These are phyloP conservation scores for Ustilago xerochloae DNA, from an alignment of 1,284 basidiomycete species.

Conservation along the genomic window DNA sequence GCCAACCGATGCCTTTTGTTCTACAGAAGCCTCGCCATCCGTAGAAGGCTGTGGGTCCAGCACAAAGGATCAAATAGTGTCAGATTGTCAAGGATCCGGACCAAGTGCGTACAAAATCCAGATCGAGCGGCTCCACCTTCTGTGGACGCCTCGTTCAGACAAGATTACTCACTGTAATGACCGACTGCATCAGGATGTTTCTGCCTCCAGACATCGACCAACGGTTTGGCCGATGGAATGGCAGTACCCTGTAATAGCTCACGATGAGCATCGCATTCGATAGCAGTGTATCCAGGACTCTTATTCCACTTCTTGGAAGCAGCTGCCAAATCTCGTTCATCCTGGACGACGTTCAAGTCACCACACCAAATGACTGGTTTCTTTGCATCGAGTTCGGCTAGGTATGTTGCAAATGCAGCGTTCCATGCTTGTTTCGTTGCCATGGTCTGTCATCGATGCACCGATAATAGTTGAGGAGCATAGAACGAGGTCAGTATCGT, in stretches of 20 bases:
- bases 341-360: slow-evolving; percentile 83
- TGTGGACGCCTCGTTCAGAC: too few relatives aligned
- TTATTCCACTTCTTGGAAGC: slow-evolving; percentile 70
- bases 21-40: slow-evolving; percentile 85
- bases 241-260: slow-evolving; percentile 61
- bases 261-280: slow-evolving; percentile 72
- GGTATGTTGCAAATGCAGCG: slow-evolving; percentile 72
- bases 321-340: slow-evolving; percentile 66
- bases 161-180: slow-evolving; percentile 73
- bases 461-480: background rate
- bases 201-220: slow-evolving; percentile 84
- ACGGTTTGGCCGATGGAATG: slow-evolving; percentile 68
- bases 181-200: slow-evolving; percentile 75
- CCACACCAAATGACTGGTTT: slow-evolving; percentile 91
- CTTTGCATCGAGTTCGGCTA: slow-evolving; percentile 77
- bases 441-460: slow-evolving; percentile 22
- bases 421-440: slow-evolving; percentile 59
- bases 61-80: background rate
- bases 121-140: too few relatives aligned
- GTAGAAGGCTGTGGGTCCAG: slow-evolving; percentile 74
- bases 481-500: background rate
- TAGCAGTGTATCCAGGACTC: slow-evolving; percentile 70
- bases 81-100: background rate
- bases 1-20: slow-evolving; percentile 84
- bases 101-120: too few relatives aligned